These are phyloP conservation scores for Tetracladium marchalianum DNA, from an alignment of 495 filamentous ascomycete species.

Conservation along the genomic window DNA sequence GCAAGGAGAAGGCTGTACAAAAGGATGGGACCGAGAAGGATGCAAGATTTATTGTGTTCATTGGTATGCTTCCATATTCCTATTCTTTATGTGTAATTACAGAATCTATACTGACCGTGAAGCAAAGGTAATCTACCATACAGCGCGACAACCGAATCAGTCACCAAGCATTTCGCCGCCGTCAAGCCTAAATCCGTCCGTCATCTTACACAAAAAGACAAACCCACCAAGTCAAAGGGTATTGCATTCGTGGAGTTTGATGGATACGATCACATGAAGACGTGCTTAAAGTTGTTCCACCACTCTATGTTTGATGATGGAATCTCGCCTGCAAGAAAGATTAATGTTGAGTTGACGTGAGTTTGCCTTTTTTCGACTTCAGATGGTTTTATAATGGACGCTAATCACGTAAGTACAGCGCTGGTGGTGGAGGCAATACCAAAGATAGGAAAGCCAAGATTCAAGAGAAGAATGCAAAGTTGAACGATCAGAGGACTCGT, in stretches of 20 bases:
- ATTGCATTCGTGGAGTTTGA: conserved; percentile 92
- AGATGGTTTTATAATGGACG: conserved; percentile 1
- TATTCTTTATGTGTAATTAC: neutral
- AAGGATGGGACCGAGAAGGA: conserved; percentile 7
- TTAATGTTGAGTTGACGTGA: conserved; percentile 90
- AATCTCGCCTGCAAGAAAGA: conserved; percentile 47
- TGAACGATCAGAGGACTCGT: conserved; percentile 66
- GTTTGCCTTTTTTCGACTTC: conserved; percentile 18
- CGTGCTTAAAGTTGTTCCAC: conserved; percentile 80
- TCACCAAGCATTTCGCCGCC: conserved; percentile 67
- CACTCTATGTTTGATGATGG: conserved; percentile 74
- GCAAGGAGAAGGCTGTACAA: conserved; percentile 19
- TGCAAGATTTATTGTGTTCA: conserved; percentile 73
- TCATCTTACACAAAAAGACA: conserved; percentile 59
- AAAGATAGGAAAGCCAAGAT: conserved; percentile 64
- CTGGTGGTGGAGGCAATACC: conserved; percentile 77
- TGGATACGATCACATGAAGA: conserved; percentile 85
- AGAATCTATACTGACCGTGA: conserved; percentile 19
- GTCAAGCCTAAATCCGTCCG: conserved; percentile 66
- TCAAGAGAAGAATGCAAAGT: conserved; percentile 73
- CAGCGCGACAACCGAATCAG: conserved; percentile 55
- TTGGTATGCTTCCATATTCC: conserved; percentile 33
- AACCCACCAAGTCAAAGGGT: conserved; percentile 64
- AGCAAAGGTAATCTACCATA: conserved; percentile 65
- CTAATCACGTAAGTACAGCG: conserved; percentile 27